phyloP scores from a whole-genome alignment of 768 basidiomycete genomes.

The Collybia sordida region DNA sequence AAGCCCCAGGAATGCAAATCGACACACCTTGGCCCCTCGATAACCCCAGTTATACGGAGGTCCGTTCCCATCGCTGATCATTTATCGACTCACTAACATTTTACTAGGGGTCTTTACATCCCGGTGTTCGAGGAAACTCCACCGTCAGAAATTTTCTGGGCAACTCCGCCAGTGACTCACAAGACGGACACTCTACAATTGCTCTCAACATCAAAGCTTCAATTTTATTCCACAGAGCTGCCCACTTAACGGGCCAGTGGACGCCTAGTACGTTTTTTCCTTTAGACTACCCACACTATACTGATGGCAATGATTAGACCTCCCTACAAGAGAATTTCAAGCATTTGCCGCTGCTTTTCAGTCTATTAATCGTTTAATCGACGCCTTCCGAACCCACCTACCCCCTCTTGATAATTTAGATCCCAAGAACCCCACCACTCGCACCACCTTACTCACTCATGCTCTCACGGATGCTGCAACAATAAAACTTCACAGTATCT shows the following conservation, averaged over 20 bases:
- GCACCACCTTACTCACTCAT: slow-evolving; percentile 44
- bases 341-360: slow-evolving; percentile 43
- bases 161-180: slow-evolving; percentile 27
- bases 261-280: slow-evolving; percentile 33
- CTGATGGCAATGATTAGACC: slow-evolving; percentile 29
- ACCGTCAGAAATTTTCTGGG: slow-evolving; percentile 53
- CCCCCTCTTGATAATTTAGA: slow-evolving; percentile 30
- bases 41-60: slow-evolving; percentile 35
- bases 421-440: slow-evolving; percentile 30
- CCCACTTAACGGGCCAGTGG: slow-evolving; percentile 51
- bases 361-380: slow-evolving; percentile 45
- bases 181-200: slow-evolving; percentile 34
- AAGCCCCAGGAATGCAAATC: slow-evolving; percentile 48
- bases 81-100: slow-evolving; percentile 9
- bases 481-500: slow-evolving; percentile 52
- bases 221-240: slow-evolving; percentile 57
- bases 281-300: not conserved
- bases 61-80: slow-evolving; percentile 16
- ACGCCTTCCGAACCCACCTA: slow-evolving; percentile 34
- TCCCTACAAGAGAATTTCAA: slow-evolving; percentile 38
- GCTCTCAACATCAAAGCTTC: slow-evolving; percentile 53
- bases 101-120: slow-evolving; percentile 42
- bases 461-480: slow-evolving; percentile 47
- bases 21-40: slow-evolving; percentile 56
- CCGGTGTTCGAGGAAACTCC: slow-evolving; percentile 41